Conservation (phyloP, 2,329 filamentous ascomycete genomes). For the Cladosporium phlei region DNA sequence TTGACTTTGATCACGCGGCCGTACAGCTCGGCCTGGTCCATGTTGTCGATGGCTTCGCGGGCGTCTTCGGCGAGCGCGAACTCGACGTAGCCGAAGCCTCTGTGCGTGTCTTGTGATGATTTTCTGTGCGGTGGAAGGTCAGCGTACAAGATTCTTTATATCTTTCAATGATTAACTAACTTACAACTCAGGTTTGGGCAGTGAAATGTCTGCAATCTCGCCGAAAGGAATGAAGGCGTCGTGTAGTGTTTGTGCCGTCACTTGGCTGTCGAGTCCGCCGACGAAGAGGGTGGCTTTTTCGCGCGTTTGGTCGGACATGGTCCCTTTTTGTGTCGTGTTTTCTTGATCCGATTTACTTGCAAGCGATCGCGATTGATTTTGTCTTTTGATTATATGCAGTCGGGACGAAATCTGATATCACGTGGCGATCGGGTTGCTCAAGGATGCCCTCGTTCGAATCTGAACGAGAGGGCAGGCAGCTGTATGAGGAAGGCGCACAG, state of each 20-base stretch:
- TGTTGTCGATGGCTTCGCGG: conserved; percentile 95
- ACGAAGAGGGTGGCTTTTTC: conserved; percentile 92
- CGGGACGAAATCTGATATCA: too few species aligned
- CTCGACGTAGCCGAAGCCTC: conserved; percentile 95
- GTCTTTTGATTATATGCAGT: too few species aligned
- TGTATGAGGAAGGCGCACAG: too few species aligned
- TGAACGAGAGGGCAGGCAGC: too few species aligned
- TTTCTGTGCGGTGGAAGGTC: conserved; percentile 31
- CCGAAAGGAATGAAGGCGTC: conserved; percentile 96
- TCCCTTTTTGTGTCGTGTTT: too few species aligned
- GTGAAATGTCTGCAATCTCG: conserved; percentile 83
- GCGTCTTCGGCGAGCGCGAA: conserved; percentile 83
- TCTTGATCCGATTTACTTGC: too few species aligned
- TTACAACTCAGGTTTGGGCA: conserved; percentile 78
- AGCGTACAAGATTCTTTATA: conserved; percentile 1
- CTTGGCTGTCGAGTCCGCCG: conserved; percentile 75
- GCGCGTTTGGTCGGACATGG: conserved; percentile 75
- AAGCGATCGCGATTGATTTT: too few species aligned
- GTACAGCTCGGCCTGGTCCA: conserved; percentile 95
- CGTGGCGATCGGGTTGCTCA: too few species aligned
- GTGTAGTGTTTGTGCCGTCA: conserved; percentile 70
- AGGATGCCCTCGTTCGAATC: too few species aligned
- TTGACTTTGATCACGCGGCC: conserved; percentile 89
- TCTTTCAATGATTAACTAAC: background rate
- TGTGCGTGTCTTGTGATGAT: conserved; percentile 72